Percentiles rank a stretch among this genome's conserved stretches.
These are phyloP conservation scores for Komagataella phaffii DNA, from an alignment of 805 yeast genomes.

Conservation along the genomic window DNA sequence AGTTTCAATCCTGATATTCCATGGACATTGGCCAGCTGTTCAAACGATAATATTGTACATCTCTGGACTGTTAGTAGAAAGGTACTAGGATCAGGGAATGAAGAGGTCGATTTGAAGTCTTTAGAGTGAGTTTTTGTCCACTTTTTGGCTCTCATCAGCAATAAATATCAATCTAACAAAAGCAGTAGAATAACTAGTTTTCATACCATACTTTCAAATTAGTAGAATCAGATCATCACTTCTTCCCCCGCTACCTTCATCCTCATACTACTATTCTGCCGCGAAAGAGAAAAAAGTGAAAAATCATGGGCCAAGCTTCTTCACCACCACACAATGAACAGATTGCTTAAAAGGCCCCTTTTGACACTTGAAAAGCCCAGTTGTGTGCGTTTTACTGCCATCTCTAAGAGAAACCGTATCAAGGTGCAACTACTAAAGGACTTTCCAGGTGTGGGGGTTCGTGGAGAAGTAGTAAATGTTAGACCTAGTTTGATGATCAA, in stretches of 20 bases:
- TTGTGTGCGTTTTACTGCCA: slow-evolving; percentile 28
- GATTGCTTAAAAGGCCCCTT: neutral
- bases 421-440: slow-evolving; percentile 67
- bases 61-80: slow-evolving; percentile 34
- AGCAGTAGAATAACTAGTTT: neutral
- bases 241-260: neutral
- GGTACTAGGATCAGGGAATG: slow-evolving; percentile 14
- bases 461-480: slow-evolving; percentile 66
- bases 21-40: slow-evolving; percentile 63
- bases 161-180: neutral
- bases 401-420: slow-evolving; percentile 39
- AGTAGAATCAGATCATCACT: neutral
- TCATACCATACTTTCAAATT: neutral
- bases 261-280: neutral
- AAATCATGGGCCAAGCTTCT: neutral
- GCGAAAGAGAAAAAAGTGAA: neutral
- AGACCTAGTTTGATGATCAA: slow-evolving; percentile 77
- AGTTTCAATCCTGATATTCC: slow-evolving; percentile 58
- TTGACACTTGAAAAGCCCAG: neutral
- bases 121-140: slow-evolving; percentile 4
- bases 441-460: slow-evolving; percentile 45
- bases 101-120: slow-evolving; percentile 4
- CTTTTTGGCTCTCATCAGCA: neutral
- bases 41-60: slow-evolving; percentile 49
- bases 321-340: neutral